Conservation (phyloP, 306 rosid species). For the Prunus davidiana region DNA sequence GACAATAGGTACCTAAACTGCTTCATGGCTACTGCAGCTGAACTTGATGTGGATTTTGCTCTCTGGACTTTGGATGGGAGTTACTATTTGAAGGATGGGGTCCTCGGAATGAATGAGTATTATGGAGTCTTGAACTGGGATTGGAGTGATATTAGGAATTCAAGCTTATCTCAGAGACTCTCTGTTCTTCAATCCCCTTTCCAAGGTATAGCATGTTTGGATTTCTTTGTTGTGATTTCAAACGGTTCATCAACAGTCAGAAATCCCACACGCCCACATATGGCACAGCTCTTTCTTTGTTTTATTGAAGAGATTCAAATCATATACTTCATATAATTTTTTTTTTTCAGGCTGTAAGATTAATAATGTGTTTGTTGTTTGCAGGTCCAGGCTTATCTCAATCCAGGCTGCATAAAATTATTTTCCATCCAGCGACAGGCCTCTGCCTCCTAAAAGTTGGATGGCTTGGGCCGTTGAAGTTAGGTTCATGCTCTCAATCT, state of each 20-base stretch:
- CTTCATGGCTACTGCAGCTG: constrained; percentile 62
- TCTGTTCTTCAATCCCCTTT: constrained; percentile 68
- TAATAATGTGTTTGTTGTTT: constrained; percentile 1
- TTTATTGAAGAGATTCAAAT: neutral
- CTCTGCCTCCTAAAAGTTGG: constrained; percentile 54
- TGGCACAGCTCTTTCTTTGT: neutral
- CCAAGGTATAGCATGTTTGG: constrained; percentile 43
- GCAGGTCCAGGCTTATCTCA: constrained; percentile 53
- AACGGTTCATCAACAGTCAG: neutral
- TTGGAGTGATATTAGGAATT: constrained; percentile 53
- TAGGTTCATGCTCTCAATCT: constrained; percentile 56
- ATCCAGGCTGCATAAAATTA: constrained; percentile 34
- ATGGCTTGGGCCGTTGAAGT: constrained; percentile 33
- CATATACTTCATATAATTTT: neutral
- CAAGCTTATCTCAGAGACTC: constrained; percentile 46
- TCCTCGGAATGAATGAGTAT: constrained; percentile 64
- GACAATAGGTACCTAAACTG: constrained; percentile 78
- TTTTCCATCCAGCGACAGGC: constrained; percentile 77
- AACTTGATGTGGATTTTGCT: constrained; percentile 78
- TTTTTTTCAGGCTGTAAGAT: neutral
- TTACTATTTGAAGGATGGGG: constrained; percentile 68
- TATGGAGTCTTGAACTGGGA: constrained; percentile 62
- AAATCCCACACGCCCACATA: neutral
- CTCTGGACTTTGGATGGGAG: constrained; percentile 85
- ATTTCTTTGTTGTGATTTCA: neutral